Percentiles rank a stretch among this genome's conserved stretches.
phyloP scores from a whole-genome alignment of 2,329 filamentous ascomycete genomes.

The Ophiobolus disseminans region DNA sequence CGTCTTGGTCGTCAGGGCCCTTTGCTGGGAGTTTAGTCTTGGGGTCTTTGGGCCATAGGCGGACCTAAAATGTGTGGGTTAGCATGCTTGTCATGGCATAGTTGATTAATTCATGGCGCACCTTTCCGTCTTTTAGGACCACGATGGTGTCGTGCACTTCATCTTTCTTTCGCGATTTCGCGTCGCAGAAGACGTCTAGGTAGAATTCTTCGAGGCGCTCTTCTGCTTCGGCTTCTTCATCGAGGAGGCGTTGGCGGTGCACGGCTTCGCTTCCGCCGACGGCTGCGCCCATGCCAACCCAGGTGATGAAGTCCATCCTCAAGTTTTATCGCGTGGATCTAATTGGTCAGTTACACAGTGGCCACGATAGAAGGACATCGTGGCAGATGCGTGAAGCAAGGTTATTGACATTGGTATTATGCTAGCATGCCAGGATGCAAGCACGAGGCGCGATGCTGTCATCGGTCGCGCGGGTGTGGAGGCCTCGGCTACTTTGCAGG shows the following conservation, averaged over 20 bases:
- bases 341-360: neutral
- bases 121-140: slow-evolving; percentile 55
- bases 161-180: slow-evolving; percentile 43
- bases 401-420: slow-evolving; percentile 16
- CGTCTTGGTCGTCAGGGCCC: slow-evolving; percentile 25
- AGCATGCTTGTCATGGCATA: neutral
- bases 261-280: slow-evolving; percentile 60
- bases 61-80: slow-evolving; percentile 30
- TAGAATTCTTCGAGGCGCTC: slow-evolving; percentile 59
- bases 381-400: slow-evolving; percentile 14
- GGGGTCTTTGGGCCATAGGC: slow-evolving; percentile 47
- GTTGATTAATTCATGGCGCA: slow-evolving; percentile 24
- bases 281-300: slow-evolving; percentile 55
- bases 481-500: slow-evolving; percentile 5
- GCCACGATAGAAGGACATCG: slow-evolving; percentile 7
- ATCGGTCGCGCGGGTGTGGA: slow-evolving; percentile 24
- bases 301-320: slow-evolving; percentile 39
- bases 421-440: slow-evolving; percentile 13
- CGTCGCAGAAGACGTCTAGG: slow-evolving; percentile 56
- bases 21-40: slow-evolving; percentile 35
- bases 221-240: slow-evolving; percentile 56
- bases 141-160: slow-evolving; percentile 54
- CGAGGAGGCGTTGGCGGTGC: slow-evolving; percentile 55
- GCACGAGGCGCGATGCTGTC: slow-evolving; percentile 33
- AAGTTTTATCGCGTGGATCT: slow-evolving; percentile 1